These are phyloP conservation scores for Talaromyces sp. DNA, from an alignment of 2,329 filamentous ascomycete genomes.

Conservation along the genomic window DNA sequence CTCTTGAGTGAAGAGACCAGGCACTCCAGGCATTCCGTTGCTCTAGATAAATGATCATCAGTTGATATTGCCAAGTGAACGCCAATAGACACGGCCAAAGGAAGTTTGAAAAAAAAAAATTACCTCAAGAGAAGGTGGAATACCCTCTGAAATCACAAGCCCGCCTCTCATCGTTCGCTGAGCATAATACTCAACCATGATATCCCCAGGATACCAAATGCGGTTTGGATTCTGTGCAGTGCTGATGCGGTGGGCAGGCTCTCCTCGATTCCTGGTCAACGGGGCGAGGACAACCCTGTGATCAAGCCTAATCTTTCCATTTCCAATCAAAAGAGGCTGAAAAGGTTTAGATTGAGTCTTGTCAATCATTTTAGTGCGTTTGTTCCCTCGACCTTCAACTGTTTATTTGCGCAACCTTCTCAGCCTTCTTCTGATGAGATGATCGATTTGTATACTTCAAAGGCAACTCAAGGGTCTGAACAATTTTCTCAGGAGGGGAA, in stretches of 20 bases:
- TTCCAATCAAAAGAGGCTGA: conserved; percentile 43
- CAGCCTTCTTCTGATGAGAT: neutral
- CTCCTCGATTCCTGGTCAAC: conserved; percentile 53
- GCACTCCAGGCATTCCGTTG: conserved; percentile 39
- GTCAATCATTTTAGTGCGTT: conserved; percentile 13
- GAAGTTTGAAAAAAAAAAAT: neutral
- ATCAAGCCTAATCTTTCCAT: conserved; percentile 48
- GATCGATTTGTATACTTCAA: neutral
- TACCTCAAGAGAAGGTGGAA: conserved; percentile 39
- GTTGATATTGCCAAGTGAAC: neutral
- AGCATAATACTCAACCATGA: conserved; percentile 40
- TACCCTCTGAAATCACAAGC: conserved; percentile 38
- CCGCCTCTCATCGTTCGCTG: conserved; percentile 39
- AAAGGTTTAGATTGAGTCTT: conserved; percentile 38
- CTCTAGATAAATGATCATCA: conserved; percentile 25
- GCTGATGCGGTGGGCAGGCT: conserved; percentile 42
- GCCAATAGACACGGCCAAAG: too few species aligned
- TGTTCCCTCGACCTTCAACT: too few species aligned
- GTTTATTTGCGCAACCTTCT: neutral
- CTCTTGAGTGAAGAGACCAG: conserved; percentile 33
- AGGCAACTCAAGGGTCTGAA: neutral
- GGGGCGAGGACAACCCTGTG: conserved; percentile 54
- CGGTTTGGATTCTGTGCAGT: conserved; percentile 49
- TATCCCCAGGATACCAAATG: conserved; percentile 48
- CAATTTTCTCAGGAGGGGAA: neutral